Conservation (phyloP, 768 basidiomycete genomes). For the Amanita muscaria region DNA sequence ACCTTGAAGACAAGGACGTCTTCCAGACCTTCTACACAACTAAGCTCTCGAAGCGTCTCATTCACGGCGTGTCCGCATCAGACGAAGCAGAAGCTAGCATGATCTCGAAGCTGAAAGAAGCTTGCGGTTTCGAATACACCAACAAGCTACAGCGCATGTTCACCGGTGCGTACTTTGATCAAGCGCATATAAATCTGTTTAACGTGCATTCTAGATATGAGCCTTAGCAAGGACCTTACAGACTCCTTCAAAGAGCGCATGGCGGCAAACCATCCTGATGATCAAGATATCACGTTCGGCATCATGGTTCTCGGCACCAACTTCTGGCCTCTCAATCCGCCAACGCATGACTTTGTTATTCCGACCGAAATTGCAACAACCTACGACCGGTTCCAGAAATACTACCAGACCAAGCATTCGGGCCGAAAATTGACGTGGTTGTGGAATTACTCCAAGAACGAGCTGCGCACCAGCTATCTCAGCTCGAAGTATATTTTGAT, state of each 20-base stretch:
- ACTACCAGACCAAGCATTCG: conserved; percentile 91
- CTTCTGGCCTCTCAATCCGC: conserved; percentile 91
- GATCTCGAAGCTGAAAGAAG: conserved; percentile 98
- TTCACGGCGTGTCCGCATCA: conserved; percentile 87
- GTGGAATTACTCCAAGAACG: conserved; percentile 98
- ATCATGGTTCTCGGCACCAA: conserved; percentile 95
- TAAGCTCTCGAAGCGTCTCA: conserved; percentile 90
- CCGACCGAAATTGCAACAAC: conserved; percentile 81
- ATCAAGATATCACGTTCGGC: conserved; percentile 86
- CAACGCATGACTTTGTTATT: conserved; percentile 81
- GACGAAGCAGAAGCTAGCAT: conserved; percentile 97
- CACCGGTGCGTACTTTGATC: conserved; percentile 52
- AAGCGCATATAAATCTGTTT: background rate
- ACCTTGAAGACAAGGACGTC: conserved; percentile 98
- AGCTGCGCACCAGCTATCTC: conserved; percentile 88
- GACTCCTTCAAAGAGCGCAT: conserved; percentile 97
- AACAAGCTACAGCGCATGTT: conserved; percentile 99
- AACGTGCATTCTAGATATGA: conserved; percentile 62
- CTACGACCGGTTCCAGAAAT: conserved; percentile 88
- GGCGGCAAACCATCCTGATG: conserved; percentile 69
- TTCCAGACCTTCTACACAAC: conserved; percentile 99
- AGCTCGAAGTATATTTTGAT: conserved; percentile 96
- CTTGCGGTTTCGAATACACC: conserved; percentile 98
- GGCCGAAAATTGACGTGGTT: conserved; percentile 96
- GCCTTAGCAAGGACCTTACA: conserved; percentile 90